These are phyloP conservation scores for Fusarium mangiferae DNA, from an alignment of 2,329 filamentous ascomycete species.

Conservation along the genomic window DNA sequence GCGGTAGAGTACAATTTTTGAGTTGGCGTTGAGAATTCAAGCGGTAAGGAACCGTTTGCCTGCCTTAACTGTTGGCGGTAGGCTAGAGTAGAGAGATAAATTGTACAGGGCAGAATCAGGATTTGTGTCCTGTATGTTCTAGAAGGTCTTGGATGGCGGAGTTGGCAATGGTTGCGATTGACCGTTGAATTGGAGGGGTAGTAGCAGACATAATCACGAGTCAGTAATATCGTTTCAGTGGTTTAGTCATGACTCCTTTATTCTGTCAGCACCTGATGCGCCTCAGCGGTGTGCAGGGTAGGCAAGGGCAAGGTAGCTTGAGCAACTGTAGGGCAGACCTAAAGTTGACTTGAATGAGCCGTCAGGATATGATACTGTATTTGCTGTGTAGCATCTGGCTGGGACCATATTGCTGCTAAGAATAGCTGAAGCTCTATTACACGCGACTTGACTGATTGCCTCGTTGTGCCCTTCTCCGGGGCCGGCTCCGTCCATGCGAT, in stretches of 20 bases:
- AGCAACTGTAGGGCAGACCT: not conserved
- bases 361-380: not conserved
- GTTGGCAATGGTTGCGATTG: conserved; percentile 13
- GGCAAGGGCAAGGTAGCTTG: not conserved
- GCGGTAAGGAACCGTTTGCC: not conserved
- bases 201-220: conserved; percentile 14
- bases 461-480: not conserved
- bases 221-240: not conserved
- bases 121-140: conserved; percentile 37
- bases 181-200: conserved; percentile 34
- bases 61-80: conserved; percentile 1
- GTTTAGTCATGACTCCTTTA: not conserved
- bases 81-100: not conserved
- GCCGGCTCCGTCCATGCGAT: conserved; percentile 16
- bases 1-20: not conserved
- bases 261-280: conserved; percentile 8
- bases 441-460: not conserved
- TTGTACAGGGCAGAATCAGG: conserved; percentile 21
- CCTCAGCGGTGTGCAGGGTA: not conserved
- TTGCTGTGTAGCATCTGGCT: not conserved
- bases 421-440: not conserved
- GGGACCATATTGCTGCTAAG: not conserved
- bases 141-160: conserved; percentile 42
- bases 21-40: not conserved
- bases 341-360: not conserved